phyloP scores from a whole-genome alignment of 2,329 filamentous ascomycete genomes.

The Rosellinia necatrix region DNA sequence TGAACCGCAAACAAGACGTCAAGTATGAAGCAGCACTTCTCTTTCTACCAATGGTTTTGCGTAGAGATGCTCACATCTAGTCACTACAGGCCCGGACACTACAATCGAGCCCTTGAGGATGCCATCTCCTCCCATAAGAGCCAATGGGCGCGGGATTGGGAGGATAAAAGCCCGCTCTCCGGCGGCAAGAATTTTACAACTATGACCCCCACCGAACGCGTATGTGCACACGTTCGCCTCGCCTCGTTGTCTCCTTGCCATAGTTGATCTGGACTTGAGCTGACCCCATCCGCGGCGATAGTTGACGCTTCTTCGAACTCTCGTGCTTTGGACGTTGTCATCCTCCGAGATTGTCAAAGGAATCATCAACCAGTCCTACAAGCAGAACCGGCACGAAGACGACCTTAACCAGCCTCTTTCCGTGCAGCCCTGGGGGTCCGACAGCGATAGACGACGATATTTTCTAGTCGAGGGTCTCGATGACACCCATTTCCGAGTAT shows the following conservation, averaged over 20 bases:
- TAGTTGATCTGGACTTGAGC: conserved; percentile 5
- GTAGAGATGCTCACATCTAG: conserved; percentile 29
- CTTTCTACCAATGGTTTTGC: neutral
- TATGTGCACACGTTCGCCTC: conserved; percentile 50
- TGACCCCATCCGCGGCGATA: conserved; percentile 45
- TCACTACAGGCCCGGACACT: conserved; percentile 77
- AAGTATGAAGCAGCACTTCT: conserved; percentile 68
- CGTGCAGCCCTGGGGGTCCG: conserved; percentile 87
- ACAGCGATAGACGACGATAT: conserved; percentile 90
- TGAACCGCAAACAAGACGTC: conserved; percentile 98
- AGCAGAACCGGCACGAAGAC: conserved; percentile 80
- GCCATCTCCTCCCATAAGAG: conserved; percentile 81
- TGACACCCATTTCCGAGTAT: conserved; percentile 91
- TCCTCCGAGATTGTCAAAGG: conserved; percentile 83
- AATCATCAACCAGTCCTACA: conserved; percentile 86
- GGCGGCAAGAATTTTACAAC: conserved; percentile 80
- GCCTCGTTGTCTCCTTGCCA: neutral
- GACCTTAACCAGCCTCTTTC: conserved; percentile 84
- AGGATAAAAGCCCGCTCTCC: conserved; percentile 78
- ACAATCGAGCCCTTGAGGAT: conserved; percentile 91
- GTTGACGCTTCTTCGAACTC: conserved; percentile 80
- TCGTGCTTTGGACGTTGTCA: conserved; percentile 86
- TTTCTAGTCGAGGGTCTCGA: conserved; percentile 93
- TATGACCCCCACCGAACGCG: conserved; percentile 81
- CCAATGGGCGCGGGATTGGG: conserved; percentile 89